A percentile compares a stretch with the other conserved stretches of the same genome.
Conservation (phyloP, 2,329 filamentous ascomycete genomes). For the Thielaviopsis ethacetica region DNA sequence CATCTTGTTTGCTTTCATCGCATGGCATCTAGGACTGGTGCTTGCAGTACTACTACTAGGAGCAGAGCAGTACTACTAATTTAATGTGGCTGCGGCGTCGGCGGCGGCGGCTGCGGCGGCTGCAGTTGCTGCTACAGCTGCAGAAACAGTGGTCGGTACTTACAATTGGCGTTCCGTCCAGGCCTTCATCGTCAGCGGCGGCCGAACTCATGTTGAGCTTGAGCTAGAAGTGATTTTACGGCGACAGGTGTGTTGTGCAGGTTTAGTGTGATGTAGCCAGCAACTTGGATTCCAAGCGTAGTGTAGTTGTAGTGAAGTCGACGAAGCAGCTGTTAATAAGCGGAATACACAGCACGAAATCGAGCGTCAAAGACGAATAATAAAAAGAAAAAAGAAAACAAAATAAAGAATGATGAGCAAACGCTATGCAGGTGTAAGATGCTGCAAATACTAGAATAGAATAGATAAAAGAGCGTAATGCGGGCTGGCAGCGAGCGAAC, state of each 20-base stretch:
- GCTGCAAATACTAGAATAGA: neutral
- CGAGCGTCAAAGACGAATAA: neutral
- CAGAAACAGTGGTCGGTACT: constrained; percentile 19
- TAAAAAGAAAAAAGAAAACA: neutral
- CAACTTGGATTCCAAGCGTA: neutral
- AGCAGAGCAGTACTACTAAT: neutral
- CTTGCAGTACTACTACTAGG: neutral
- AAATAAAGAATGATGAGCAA: neutral
- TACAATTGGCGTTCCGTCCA: constrained; percentile 64
- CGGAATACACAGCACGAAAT: neutral
- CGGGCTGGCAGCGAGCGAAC: neutral
- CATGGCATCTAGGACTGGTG: neutral
- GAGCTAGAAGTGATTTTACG: neutral
- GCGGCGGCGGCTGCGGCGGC: neutral
- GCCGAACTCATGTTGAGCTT: constrained; percentile 10
- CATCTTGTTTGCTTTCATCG: neutral
- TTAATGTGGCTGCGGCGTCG: neutral
- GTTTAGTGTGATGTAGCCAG: neutral
- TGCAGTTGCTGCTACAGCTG: neutral
- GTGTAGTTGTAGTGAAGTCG: neutral
- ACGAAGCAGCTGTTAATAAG: neutral
- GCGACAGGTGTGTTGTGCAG: neutral
- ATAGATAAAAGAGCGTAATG: neutral
- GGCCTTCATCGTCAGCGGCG: constrained; percentile 31
- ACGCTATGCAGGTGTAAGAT: constrained; percentile 6